Percentiles rank a stretch among this genome's conserved stretches.
Evolutionary conservation across 73 alveolate genomes (phyloP).

Genomic region (Blepharisma stoltei): DNA sequence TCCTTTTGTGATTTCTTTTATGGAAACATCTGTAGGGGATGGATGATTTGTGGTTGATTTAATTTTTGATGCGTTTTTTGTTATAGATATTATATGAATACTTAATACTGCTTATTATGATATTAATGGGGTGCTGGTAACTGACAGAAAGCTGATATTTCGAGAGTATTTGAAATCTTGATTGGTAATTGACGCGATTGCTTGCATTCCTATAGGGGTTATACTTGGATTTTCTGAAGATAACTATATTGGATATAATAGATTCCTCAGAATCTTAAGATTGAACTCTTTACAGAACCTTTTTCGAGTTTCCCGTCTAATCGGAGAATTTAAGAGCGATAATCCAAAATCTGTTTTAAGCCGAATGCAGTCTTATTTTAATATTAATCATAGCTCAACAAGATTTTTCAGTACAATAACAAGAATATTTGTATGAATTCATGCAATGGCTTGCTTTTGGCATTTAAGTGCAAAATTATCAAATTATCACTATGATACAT

Average conservation of each 20-base stretch:
- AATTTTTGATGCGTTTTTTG: slow-evolving; percentile 55
- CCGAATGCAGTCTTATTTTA: neutral
- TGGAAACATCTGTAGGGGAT: neutral
- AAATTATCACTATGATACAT: slow-evolving; percentile 57
- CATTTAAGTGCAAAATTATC: slow-evolving; percentile 53
- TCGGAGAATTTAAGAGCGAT: slow-evolving; percentile 39
- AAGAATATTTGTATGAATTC: slow-evolving; percentile 49
- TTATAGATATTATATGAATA: slow-evolving; percentile 59
- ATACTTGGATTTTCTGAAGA: neutral
- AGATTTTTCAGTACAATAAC: slow-evolving; percentile 43
- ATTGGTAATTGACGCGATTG: slow-evolving; percentile 66
- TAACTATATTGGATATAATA: neutral
- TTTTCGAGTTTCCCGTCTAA: slow-evolving; percentile 45
- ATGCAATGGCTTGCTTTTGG: slow-evolving; percentile 72
- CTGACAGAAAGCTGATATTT: slow-evolving; percentile 36
- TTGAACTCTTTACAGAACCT: slow-evolving; percentile 53
- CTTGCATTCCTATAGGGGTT: slow-evolving; percentile 59
- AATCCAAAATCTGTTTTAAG: slow-evolving; percentile 14
- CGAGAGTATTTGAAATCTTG: slow-evolving; percentile 59
- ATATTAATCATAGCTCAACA: slow-evolving; percentile 33
- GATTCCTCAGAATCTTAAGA: slow-evolving; percentile 43
- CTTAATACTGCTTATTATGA: slow-evolving; percentile 76
- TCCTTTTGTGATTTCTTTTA: slow-evolving; percentile 11
- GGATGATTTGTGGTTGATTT: slow-evolving; percentile 33
- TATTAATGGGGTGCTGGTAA: slow-evolving; percentile 65